phyloP scores from a whole-genome alignment of 2,329 filamentous ascomycete genomes.

The Cladosporium sp. region DNA sequence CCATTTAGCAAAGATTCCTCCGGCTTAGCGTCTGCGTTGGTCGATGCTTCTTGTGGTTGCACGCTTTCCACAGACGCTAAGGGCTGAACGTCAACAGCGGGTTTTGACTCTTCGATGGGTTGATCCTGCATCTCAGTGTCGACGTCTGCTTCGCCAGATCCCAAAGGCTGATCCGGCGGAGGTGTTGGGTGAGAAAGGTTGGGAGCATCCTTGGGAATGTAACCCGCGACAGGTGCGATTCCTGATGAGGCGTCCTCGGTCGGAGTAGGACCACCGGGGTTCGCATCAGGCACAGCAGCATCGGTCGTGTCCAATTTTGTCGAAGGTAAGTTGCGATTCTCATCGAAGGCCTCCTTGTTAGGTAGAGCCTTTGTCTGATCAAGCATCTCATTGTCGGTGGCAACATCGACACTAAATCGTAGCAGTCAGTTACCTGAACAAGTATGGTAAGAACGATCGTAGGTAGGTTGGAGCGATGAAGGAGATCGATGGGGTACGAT shows the following conservation, averaged over 20 bases:
- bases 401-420: background rate
- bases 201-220: constrained; percentile 38
- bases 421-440: background rate
- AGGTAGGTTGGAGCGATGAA: background rate
- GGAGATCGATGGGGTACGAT: background rate
- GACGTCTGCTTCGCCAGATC: constrained; percentile 24
- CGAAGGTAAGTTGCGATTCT: constrained; percentile 10
- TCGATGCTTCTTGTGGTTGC: background rate
- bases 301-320: constrained; percentile 17
- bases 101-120: constrained; percentile 15
- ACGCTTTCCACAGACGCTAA: constrained; percentile 12
- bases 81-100: constrained; percentile 4
- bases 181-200: constrained; percentile 39
- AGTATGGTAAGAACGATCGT: background rate
- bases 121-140: constrained; percentile 25
- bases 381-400: constrained; percentile 9
- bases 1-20: constrained; percentile 12
- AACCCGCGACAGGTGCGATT: constrained; percentile 41
- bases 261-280: constrained; percentile 32
- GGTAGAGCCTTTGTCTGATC: constrained; percentile 1
- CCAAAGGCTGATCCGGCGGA: constrained; percentile 38
- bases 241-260: constrained; percentile 39
- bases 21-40: background rate
- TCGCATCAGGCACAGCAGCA: constrained; percentile 20
- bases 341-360: constrained; percentile 14